Base-by-base conservation (phyloP, 2,329 filamentous ascomycete species). In the Neonectria sp. region DNA sequence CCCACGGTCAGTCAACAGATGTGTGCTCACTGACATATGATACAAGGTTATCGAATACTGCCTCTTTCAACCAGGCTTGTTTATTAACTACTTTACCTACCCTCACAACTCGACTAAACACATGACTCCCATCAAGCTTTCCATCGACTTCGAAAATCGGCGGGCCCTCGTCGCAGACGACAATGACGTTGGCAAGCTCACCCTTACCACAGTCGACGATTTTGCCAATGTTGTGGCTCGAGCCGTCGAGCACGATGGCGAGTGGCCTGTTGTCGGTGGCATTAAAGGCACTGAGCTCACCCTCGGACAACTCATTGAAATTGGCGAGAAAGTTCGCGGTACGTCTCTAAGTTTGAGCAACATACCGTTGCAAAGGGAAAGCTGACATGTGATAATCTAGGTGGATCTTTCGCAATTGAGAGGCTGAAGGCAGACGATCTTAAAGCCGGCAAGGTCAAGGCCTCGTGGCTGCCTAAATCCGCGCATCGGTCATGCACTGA, bases 31-130 rank as follows among this genome's bases (percentile, higher is more conserved):
- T 15, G 13, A 37, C 12, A 15, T 6, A 2, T 11, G 6, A 43
- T 15, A 4, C 13, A 37, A 87, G 85, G 78, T 86, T 8, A 78
- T 89, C 11, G 85, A 89, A 67, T 90, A 89, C 74, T 83, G 79
- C 6, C 77, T 88, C 1, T 89, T 90, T 71, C 86, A 89, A 58
- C 84, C 85, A 0, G 86, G 86, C 2, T 69, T 88, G 7, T 88
- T 89, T 71, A 67, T 85, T 35, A 80, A 90, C 74, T 89, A 89
- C 76, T 78, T 89, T 21, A 84, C 84, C 3, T 82, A 78, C 59
- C 87, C 88, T 0, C 72, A 85, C 63, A 78, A 82, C 51, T 82
- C 86, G 0, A 72, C 83, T 6, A 84, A 82, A 29, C 76, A 85
- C 40, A 71, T 89, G 1, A 70, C 78, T 4, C 76, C 79, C 0